phyloP scores from a whole-genome alignment of 2,329 filamentous ascomycete genomes.

The Magnaporthiopsis rhizophila region DNA sequence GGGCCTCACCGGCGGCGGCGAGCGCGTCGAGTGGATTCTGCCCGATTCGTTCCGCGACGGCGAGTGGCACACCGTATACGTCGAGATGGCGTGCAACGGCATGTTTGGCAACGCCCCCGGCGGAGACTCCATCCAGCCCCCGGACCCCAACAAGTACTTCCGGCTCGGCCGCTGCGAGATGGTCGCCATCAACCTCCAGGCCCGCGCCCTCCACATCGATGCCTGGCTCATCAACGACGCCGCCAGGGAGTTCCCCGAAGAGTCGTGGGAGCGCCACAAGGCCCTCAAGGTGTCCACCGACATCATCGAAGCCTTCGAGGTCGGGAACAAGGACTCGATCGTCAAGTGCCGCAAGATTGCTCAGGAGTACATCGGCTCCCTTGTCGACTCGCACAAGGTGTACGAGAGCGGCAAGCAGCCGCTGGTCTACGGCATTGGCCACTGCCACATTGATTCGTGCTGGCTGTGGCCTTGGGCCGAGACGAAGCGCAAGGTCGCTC shows the following conservation, averaged over 20 bases:
- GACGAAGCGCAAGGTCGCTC: slow-evolving; percentile 90
- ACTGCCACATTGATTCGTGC: slow-evolving; percentile 97
- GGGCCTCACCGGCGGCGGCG: slow-evolving; percentile 82
- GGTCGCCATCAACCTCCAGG: slow-evolving; percentile 79
- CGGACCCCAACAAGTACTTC: slow-evolving; percentile 76
- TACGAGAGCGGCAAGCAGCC: slow-evolving; percentile 69
- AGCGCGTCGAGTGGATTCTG: slow-evolving; percentile 85
- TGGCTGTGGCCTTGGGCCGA: slow-evolving; percentile 99
- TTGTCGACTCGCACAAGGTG: slow-evolving; percentile 75
- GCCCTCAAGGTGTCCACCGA: slow-evolving; percentile 76
- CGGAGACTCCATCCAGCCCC: slow-evolving; percentile 82
- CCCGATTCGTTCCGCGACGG: slow-evolving; percentile 76
- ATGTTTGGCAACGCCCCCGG: slow-evolving; percentile 92
- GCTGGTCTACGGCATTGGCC: slow-evolving; percentile 81
- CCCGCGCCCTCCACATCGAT: slow-evolving; percentile 77
- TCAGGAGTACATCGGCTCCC: slow-evolving; percentile 69
- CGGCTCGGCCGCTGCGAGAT: slow-evolving; percentile 72
- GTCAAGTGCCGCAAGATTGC: slow-evolving; percentile 75
- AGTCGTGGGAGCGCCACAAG: slow-evolving; percentile 83
- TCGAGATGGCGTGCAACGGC: slow-evolving; percentile 97
- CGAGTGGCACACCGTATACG: slow-evolving; percentile 80
- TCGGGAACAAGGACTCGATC: slow-evolving; percentile 70
- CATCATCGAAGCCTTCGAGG: slow-evolving; percentile 85
- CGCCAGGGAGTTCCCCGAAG: slow-evolving; percentile 78
- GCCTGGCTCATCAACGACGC: slow-evolving; percentile 96